A percentile compares a stretch with the other conserved stretches of the same genome.
Conservation (phyloP, 768 basidiomycete species). For the Boletus coccyginus region DNA sequence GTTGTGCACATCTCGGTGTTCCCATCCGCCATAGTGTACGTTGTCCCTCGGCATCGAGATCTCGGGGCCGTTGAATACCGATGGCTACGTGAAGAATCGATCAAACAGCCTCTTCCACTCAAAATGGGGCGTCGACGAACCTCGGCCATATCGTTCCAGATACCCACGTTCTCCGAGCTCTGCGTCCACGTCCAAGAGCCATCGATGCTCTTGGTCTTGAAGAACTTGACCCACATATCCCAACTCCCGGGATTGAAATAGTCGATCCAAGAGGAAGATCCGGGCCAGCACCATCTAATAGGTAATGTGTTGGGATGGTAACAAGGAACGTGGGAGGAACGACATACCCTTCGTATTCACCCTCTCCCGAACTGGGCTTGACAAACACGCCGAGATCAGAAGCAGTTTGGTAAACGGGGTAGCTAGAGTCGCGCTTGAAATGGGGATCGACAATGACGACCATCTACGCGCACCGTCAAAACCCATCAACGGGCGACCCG, state of each 20-base stretch:
- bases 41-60: constrained; percentile 78
- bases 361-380: constrained; percentile 74
- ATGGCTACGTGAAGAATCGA: constrained; percentile 55
- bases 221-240: constrained; percentile 89
- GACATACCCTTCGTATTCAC: constrained; percentile 80
- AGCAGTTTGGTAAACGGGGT: constrained; percentile 84
- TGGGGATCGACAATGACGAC: constrained; percentile 98
- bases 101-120: neutral
- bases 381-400: constrained; percentile 79
- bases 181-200: constrained; percentile 73
- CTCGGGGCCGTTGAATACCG: constrained; percentile 98
- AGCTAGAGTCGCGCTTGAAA: constrained; percentile 75
- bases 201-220: constrained; percentile 56
- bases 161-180: constrained; percentile 80
- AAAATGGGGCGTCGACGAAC: constrained; percentile 38
- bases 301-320: neutral
- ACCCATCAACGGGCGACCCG: neutral
- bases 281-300: constrained; percentile 89
- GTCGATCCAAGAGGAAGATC: constrained; percentile 95
- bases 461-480: constrained; percentile 56
- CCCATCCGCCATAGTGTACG: constrained; percentile 93
- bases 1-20: constrained; percentile 96
- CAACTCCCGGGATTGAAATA: constrained; percentile 91
- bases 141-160: constrained; percentile 99
- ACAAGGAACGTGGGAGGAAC: neutral